Base-by-base conservation (phyloP, 495 filamentous ascomycete genomes). In the Tricharina praecox region DNA sequence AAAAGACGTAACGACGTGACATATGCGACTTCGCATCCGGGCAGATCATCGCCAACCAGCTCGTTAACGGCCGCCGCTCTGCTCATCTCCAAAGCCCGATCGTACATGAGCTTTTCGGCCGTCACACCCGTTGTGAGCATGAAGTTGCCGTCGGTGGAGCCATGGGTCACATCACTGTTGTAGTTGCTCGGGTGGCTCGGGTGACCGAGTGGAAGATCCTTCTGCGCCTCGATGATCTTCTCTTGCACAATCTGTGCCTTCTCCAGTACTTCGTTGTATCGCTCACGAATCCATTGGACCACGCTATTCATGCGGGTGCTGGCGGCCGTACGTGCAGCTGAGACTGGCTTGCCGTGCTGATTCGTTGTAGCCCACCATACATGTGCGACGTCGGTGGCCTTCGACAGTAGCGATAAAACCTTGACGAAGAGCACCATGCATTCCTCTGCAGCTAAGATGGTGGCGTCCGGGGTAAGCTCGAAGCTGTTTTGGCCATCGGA, bases 21-120 rank as follows among this genome's bases (percentile, higher is more conserved):
- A 56, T 97, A 97, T 19, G 81, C 79, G n/a, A 93, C 76, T 59
- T 96, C 88, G 50, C 88, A 94, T 16, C 85, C 88, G 1, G 66
- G 63, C 1, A 97, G 70, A 67, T 97, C 87, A 48, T 92, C 82
- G 41, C 83, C 81, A 7, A 88, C 83, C 44, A 96, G 78, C 65
- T 97, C 90, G 54, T 87, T 93, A 59, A 96, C 88, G 2, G 90
- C 90, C 4, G 90, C 86, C 1, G 82, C 74, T 30, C 85, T 77
- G 54, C 85, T 93, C 90, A 97, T 94, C 62, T 97, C 90, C 19
- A 94, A 64, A 2, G 90, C 90, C 11, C 90, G 83, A 52, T 97
- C 92, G 54, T 93, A 97, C 92, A 97, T 97, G 39, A 97, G 65
- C 63, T 84, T 93, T 65, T 95, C 90, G 0, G 90, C 90, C 18